A percentile compares a stretch with the other conserved stretches of the same genome.
These are phyloP conservation scores for Yarrowia sp. DNA, from an alignment of 805 yeast genomes.

Conservation along the genomic window DNA sequence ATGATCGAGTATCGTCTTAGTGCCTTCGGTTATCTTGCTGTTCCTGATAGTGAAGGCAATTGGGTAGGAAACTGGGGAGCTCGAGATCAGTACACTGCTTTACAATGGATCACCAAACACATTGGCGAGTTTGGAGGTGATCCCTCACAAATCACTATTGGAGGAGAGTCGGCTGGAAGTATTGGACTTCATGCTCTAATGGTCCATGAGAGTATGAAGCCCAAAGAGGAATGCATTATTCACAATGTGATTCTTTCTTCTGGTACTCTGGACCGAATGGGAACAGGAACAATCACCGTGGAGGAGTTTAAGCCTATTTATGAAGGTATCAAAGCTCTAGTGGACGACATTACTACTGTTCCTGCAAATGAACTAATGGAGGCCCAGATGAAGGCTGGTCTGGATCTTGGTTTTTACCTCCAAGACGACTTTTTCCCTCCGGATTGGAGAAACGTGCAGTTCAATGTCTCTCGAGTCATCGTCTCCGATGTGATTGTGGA, in stretches of 20 bases:
- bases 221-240: neutral
- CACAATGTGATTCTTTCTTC: neutral
- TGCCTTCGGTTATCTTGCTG: neutral
- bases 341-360: neutral
- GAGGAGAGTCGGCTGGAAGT: constrained; percentile 49
- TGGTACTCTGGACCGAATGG: neutral
- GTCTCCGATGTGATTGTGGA: neutral
- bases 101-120: constrained; percentile 31
- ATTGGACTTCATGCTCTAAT: constrained; percentile 11
- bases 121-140: constrained; percentile 50
- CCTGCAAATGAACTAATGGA: neutral
- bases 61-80: constrained; percentile 18
- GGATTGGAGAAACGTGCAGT: neutral
- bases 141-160: constrained; percentile 42
- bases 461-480: neutral
- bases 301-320: neutral
- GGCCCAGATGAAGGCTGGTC: neutral
- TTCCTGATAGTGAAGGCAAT: neutral
- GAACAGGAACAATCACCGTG: neutral
- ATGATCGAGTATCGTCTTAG: neutral
- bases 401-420: neutral
- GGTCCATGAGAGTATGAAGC: constrained; percentile 5
- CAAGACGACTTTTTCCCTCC: constrained; percentile 9
- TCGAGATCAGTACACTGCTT: neutral
- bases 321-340: neutral